A percentile compares a stretch with the other conserved stretches of the same genome.
Conservation (phyloP, 73 alveolate species). For the Paramecium biaurelia region DNA sequence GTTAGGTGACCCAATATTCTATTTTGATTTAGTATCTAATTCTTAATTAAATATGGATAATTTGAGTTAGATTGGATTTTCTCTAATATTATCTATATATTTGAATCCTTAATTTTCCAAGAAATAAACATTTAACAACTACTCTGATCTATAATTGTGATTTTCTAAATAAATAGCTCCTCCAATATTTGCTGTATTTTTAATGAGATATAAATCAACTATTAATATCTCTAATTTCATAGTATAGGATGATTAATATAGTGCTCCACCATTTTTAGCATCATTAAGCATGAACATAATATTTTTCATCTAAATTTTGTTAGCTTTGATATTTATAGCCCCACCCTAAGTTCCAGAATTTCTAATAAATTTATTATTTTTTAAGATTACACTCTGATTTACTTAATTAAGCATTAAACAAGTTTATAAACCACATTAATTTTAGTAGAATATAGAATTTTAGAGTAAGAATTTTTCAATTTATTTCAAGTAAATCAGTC, state of each 20-base stretch:
- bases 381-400: not conserved
- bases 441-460: not conserved
- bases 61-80: not conserved
- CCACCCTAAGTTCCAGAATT: not conserved
- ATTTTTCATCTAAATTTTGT: not conserved
- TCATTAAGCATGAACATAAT: not conserved
- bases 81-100: not conserved
- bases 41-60: not conserved
- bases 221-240: not conserved
- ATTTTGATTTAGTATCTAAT: not conserved
- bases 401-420: not conserved
- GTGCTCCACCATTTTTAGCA: not conserved
- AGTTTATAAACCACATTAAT: not conserved
- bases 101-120: not conserved
- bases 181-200: not conserved
- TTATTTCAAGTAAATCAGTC: not conserved
- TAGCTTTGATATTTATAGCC: not conserved
- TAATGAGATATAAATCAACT: not conserved
- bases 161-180: not conserved
- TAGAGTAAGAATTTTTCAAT: not conserved
- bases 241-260: not conserved
- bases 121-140: not conserved
- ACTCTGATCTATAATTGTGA: not conserved
- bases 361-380: not conserved
- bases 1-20: not conserved